These are phyloP conservation scores for Chytriomyces sp. DNA, from an alignment of 192 early-diverging fungal genomes.

Conservation along the genomic window DNA sequence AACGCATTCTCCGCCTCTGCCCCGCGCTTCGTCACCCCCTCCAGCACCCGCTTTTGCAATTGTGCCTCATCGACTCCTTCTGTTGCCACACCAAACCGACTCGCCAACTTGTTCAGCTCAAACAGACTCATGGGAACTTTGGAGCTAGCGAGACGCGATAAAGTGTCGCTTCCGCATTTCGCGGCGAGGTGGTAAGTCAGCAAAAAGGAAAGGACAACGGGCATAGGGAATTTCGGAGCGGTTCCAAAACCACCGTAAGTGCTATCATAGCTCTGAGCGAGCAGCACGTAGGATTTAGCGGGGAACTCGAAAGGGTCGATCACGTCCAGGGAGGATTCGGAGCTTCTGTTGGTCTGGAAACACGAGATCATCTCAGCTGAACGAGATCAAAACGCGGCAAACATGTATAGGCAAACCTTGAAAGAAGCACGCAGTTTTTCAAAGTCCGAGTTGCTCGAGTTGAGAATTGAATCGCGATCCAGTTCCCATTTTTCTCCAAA, in stretches of 20 bases:
- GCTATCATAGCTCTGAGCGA: slow-evolving; percentile 43
- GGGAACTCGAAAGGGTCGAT: slow-evolving; percentile 26
- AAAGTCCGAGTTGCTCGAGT: slow-evolving; percentile 42
- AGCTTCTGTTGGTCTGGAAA: not conserved
- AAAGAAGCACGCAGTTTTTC: slow-evolving; percentile 45
- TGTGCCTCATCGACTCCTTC: not conserved
- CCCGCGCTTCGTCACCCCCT: slow-evolving; percentile 11
- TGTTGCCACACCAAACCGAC: slow-evolving; percentile 22
- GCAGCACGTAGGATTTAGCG: slow-evolving; percentile 42
- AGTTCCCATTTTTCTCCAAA: slow-evolving; percentile 40
- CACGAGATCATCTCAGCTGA: not conserved
- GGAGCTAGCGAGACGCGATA: no score
- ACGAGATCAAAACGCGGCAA: no score
- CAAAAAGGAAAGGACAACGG: slow-evolving; percentile 58
- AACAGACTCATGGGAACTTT: not conserved
- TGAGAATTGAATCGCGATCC: slow-evolving; percentile 37
- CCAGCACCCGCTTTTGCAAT: not conserved
- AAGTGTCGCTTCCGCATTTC: no score
- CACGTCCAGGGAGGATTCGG: not conserved
- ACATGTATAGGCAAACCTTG: no score
- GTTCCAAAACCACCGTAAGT: slow-evolving; percentile 58
- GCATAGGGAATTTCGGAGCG: slow-evolving; percentile 67
- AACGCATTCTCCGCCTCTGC: slow-evolving; percentile 27
- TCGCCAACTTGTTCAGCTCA: slow-evolving; percentile 20
- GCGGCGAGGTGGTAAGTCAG: slow-evolving; percentile 47